Conservation (phyloP, 164 flowering plant genomes). For the Tetrastigma voinierianum region DNA sequence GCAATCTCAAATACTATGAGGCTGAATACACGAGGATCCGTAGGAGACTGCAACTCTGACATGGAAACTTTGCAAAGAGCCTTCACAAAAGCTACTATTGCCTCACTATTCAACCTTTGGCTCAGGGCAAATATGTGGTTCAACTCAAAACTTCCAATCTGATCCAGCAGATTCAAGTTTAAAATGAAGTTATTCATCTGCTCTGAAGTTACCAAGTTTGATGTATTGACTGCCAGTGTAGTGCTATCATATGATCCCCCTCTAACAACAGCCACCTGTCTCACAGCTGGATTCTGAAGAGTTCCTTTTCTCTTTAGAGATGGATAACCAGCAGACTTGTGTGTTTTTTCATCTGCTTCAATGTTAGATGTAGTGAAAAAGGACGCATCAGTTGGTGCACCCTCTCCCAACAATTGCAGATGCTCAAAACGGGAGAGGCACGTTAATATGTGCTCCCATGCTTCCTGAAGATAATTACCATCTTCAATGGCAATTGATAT, state of each 20-base stretch:
- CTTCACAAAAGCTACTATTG: constrained; percentile 92
- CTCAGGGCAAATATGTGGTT: constrained; percentile 98
- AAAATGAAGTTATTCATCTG: constrained; percentile 84
- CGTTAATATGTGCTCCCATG: constrained; percentile 98
- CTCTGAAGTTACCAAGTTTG: constrained; percentile 74
- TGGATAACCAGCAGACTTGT: constrained; percentile 52
- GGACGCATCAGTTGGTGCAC: constrained; percentile 95
- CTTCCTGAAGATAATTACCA: constrained; percentile 91
- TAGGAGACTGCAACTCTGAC: constrained; percentile 93
- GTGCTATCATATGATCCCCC: constrained; percentile 99
- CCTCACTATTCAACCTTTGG: constrained; percentile 94
- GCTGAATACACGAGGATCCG: constrained; percentile 98
- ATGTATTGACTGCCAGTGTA: constrained; percentile 44
- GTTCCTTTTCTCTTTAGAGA: constrained; percentile 76
- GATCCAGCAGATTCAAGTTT: constrained; percentile 92
- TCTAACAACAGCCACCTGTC: constrained; percentile 94
- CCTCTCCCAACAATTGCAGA: constrained; percentile 92
- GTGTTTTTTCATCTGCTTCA: constrained; percentile 73
- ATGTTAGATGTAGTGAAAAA: constrained; percentile 49
- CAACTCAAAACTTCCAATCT: constrained; percentile 91
- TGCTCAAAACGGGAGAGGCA: constrained; percentile 98
- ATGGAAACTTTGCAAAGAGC: constrained; percentile 95
- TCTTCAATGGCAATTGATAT: constrained; percentile 95
- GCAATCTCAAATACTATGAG: constrained; percentile 96
- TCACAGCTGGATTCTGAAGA: constrained; percentile 83